phyloP scores from a whole-genome alignment of 805 yeast genomes.

The Torulaspora maleeae region DNA sequence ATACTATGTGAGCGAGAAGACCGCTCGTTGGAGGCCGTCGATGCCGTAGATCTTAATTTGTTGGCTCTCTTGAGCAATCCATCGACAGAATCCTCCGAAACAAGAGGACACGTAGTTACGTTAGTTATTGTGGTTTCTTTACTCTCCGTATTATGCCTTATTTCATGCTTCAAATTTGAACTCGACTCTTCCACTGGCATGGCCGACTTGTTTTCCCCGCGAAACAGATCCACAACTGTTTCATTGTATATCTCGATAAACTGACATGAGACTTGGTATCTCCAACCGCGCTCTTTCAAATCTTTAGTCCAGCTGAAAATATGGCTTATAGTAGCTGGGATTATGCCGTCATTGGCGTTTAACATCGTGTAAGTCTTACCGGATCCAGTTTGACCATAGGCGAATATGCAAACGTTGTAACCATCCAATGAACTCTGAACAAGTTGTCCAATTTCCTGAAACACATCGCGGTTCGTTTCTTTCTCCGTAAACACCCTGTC shows the following conservation, averaged over 20 bases:
- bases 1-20: constrained; percentile 92
- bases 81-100: constrained; percentile 46
- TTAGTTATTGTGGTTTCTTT: constrained; percentile 60
- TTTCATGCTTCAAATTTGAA: constrained; percentile 49
- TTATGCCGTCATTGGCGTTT: constrained; percentile 64
- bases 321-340: constrained; percentile 67
- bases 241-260: constrained; percentile 91
- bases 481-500: constrained; percentile 67
- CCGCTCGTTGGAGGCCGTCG: constrained; percentile 73
- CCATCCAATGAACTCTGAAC: constrained; percentile 88
- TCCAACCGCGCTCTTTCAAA: constrained; percentile 56
- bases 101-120: constrained; percentile 46
- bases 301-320: constrained; percentile 55
- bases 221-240: constrained; percentile 61
- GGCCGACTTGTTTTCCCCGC: constrained; percentile 15
- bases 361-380: constrained; percentile 95
- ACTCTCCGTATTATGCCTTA: constrained; percentile 57
- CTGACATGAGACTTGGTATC: constrained; percentile 59
- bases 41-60: constrained; percentile 66
- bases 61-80: constrained; percentile 51
- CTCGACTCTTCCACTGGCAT: constrained; percentile 10
- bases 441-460: constrained; percentile 79
- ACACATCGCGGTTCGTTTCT: constrained; percentile 57
- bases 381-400: constrained; percentile 96
- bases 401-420: constrained; percentile 85